A percentile compares a stretch with the other conserved stretches of the same genome.
Evolutionary conservation across 2,329 filamentous ascomycete species (phyloP).

Genomic region (Mycocentrospora acerina): DNA sequence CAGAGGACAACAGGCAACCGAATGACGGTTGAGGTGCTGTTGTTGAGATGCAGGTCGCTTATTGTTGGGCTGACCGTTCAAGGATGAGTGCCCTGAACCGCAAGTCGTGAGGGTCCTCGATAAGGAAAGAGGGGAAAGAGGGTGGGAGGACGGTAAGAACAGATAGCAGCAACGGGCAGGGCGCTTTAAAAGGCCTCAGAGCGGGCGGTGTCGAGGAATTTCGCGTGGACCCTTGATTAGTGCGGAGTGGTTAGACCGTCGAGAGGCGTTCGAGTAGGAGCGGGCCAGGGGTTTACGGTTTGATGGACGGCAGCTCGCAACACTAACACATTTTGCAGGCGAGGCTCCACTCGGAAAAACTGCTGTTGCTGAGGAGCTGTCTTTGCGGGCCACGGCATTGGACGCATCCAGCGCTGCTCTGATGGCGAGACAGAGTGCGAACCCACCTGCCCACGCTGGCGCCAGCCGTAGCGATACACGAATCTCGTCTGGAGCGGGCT

Average conservation of each 20-base stretch:
- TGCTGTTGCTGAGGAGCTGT: conserved; percentile 3
- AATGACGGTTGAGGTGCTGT: conserved; percentile 18
- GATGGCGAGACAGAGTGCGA: conserved; percentile 8
- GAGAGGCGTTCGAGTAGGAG: conserved; percentile 19
- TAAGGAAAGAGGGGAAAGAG: neutral
- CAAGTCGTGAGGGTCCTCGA: too few species aligned
- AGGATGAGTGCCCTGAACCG: conserved; percentile 9
- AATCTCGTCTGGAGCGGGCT: too few species aligned
- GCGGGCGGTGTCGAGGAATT: conserved; percentile 30
- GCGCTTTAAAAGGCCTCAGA: conserved; percentile 9
- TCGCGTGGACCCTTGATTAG: conserved; percentile 20
- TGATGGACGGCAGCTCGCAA: neutral
- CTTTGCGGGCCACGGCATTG: conserved; percentile 25
- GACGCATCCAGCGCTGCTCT: conserved; percentile 18
- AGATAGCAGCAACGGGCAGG: conserved; percentile 7
- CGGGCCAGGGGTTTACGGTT: conserved; percentile 5
- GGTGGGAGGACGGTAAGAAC: conserved; percentile 1
- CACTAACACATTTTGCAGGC: conserved; percentile 13
- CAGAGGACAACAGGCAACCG: conserved; percentile 1
- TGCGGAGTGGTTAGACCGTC: conserved; percentile 14
- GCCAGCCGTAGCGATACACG: neutral
- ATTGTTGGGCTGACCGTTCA: conserved; percentile 20
- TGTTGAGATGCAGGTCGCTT: conserved; percentile 26
- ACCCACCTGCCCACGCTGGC: conserved; percentile 3
- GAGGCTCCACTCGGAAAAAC: conserved; percentile 18